Percentiles rank a stretch among this genome's conserved stretches.
Conservation (phyloP, 2,329 filamentous ascomycete species). For the Colletotrichum cuscutae region DNA sequence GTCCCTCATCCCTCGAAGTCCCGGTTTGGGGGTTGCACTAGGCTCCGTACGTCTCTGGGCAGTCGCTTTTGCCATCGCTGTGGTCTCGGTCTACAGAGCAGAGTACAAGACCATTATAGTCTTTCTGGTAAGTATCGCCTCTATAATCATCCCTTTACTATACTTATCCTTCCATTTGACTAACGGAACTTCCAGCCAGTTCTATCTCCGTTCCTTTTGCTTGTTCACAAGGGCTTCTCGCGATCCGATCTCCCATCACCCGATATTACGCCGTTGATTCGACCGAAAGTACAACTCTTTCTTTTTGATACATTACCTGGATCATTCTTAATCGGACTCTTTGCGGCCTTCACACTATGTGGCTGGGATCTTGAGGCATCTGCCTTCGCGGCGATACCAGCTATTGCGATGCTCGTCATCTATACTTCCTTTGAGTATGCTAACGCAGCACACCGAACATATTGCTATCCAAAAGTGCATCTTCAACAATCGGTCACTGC, state of each 20-base stretch:
- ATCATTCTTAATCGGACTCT: neutral
- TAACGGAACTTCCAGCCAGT: neutral
- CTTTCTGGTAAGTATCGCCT: neutral
- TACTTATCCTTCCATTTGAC: neutral
- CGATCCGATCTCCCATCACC: neutral
- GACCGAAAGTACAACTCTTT: neutral
- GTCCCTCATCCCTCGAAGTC: neutral
- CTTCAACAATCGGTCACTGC: neutral
- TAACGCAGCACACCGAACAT: too few species aligned
- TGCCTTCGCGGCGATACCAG: neutral
- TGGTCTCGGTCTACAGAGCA: neutral
- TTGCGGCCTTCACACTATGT: neutral
- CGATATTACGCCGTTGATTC: neutral
- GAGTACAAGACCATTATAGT: neutral
- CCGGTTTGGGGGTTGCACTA: too few species aligned
- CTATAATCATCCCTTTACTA: neutral
- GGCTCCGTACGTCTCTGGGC: neutral
- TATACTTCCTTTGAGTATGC: neutral
- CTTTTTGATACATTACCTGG: neutral
- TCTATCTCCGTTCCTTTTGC: neutral
- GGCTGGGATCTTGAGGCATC: neutral
- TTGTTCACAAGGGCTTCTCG: neutral
- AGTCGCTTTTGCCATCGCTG: neutral
- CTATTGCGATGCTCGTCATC: neutral
- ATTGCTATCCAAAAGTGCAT: neutral